Evolutionary conservation across 2,329 filamentous ascomycete genomes (phyloP).

Genomic region (Apiospora malaysiana): DNA sequence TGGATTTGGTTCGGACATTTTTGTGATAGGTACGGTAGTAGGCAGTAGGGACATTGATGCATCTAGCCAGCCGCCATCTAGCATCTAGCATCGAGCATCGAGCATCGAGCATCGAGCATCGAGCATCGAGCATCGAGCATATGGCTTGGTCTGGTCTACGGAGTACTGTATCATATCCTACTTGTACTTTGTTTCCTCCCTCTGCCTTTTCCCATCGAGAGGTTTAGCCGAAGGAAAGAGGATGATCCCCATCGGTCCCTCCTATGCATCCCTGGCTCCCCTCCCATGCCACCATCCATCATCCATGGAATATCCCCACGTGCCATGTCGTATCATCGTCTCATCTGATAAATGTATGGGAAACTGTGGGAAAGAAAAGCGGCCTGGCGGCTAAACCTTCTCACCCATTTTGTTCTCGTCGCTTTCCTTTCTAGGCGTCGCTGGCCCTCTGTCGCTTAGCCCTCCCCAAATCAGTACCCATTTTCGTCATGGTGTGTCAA

Average conservation of each 20-base stretch:
- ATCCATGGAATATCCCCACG: slow-evolving; percentile 14
- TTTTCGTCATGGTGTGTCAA: background rate
- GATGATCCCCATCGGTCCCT: background rate
- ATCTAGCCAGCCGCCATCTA: background rate
- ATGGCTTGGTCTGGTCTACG: no score
- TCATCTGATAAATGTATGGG: slow-evolving; percentile 2
- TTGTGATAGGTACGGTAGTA: no score
- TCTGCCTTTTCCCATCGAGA: background rate
- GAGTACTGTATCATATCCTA: no score
- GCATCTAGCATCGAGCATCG: no score
- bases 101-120: no score
- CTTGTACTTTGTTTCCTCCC: no score
- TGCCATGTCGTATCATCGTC: slow-evolving; percentile 18
- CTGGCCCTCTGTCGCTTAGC: background rate
- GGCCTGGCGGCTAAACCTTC: slow-evolving; percentile 13
- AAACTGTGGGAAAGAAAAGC: background rate
- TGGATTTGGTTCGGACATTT: background rate
- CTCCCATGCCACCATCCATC: slow-evolving; percentile 2
- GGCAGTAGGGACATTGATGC: background rate
- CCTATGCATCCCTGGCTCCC: background rate
- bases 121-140: no score
- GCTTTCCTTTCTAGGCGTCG: slow-evolving; percentile 1
- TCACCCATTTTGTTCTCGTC: background rate
- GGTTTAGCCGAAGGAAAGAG: background rate
- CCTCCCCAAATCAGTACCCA: background rate